Evolutionary conservation across 202 grass and related monocot genomes (phyloP).

Genomic region (Tripidium arundinaceum): DNA sequence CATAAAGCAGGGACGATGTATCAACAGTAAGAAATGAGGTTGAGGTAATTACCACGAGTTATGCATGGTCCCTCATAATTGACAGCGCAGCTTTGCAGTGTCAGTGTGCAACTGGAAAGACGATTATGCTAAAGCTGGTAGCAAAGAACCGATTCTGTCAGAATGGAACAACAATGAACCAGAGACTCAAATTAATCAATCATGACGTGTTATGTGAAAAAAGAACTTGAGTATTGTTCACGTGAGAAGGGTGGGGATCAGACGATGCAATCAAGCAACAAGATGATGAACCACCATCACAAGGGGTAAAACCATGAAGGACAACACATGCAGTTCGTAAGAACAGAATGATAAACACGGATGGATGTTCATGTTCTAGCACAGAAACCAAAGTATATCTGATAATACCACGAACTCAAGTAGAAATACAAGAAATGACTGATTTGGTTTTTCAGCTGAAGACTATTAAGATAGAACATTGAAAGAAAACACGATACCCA

Average conservation of each 20-base stretch:
- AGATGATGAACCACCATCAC: neutral
- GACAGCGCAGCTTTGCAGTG: neutral
- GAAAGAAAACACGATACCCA: slow-evolving; percentile 28
- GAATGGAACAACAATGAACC: slow-evolving; percentile 11
- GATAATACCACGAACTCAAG: neutral
- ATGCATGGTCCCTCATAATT: neutral
- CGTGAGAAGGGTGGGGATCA: no score
- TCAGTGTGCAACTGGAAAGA: neutral
- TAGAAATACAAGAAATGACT: slow-evolving; percentile 18
- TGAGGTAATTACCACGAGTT: slow-evolving; percentile 19
- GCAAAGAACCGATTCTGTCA: slow-evolving; percentile 27
- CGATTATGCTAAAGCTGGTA: slow-evolving; percentile 26
- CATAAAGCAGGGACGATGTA: neutral
- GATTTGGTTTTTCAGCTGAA: neutral
- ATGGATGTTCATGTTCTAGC: neutral
- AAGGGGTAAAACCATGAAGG: neutral
- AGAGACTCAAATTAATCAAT: neutral
- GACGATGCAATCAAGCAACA: neutral
- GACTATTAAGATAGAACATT: neutral
- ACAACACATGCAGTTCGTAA: neutral
- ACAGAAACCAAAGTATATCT: neutral
- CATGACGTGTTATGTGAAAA: neutral
- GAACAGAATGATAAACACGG: neutral
- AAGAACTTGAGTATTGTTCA: neutral
- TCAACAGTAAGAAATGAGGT: slow-evolving; percentile 6